A percentile compares a stretch with the other conserved stretches of the same genome.
Evolutionary conservation across 2,329 filamentous ascomycete genomes (phyloP).

Genomic region (Xylaria sp.): DNA sequence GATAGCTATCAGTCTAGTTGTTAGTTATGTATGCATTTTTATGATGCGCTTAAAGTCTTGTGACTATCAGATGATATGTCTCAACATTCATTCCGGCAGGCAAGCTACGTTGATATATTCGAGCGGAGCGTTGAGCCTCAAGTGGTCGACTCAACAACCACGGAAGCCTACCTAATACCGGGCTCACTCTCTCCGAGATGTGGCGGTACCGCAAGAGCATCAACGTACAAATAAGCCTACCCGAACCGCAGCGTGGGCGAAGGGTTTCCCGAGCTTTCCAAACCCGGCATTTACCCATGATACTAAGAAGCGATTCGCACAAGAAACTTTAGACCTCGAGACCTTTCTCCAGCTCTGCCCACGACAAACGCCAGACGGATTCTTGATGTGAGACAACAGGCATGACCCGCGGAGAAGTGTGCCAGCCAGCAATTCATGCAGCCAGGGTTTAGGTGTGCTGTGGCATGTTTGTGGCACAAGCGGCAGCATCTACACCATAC

Average conservation of each 20-base stretch:
- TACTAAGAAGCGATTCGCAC: neutral
- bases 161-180: neutral
- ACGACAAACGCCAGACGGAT: neutral
- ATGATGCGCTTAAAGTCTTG: neutral
- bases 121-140: neutral
- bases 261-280: neutral
- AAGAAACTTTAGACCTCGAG: too few relatives aligned
- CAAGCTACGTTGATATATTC: neutral
- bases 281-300: neutral
- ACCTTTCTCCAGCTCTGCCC: too few relatives aligned
- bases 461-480: neutral
- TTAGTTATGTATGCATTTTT: neutral
- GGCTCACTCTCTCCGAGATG: neutral
- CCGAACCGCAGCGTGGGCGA: neutral
- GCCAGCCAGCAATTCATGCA: too few relatives aligned
- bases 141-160: neutral
- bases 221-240: neutral
- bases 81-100: neutral
- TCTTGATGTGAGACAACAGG: neutral
- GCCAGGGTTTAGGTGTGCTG: neutral
- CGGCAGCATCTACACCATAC: too few relatives aligned
- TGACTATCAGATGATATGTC: neutral
- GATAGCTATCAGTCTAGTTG: neutral
- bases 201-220: neutral
- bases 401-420: too few relatives aligned